A percentile compares a stretch with the other conserved stretches of the same genome.
Conservation (phyloP, 192 early-diverging fungal species). For the Coemansia asiatica region DNA sequence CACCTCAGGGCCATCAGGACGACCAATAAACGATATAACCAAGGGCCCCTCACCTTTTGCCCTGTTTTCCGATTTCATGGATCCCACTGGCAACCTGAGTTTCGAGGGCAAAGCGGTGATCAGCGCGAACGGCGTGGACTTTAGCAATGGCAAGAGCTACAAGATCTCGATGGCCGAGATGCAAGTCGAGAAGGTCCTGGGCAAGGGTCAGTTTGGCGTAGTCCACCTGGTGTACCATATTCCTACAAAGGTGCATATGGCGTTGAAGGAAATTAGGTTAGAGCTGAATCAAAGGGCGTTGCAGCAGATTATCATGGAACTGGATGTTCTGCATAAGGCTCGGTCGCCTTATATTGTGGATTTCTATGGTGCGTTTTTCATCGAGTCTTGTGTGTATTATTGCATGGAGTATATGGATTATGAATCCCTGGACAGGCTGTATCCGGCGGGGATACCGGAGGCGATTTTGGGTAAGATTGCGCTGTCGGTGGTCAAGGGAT, state of each 20-base stretch:
- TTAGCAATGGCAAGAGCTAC: slow-evolving; percentile 83
- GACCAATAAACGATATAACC: neutral
- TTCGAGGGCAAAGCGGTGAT: slow-evolving; percentile 91
- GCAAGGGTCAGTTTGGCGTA: slow-evolving; percentile 91
- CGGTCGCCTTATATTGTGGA: slow-evolving; percentile 90
- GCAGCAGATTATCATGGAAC: slow-evolving; percentile 94
- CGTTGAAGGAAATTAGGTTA: slow-evolving; percentile 89
- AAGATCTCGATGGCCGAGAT: slow-evolving; percentile 87
- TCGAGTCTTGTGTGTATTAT: slow-evolving; percentile 95
- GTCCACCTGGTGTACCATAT: slow-evolving; percentile 88
- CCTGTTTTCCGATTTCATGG: slow-evolving; percentile 36
- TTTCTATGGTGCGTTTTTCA: slow-evolving; percentile 96
- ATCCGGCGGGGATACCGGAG: slow-evolving; percentile 79
- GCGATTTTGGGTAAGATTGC: slow-evolving; percentile 74
- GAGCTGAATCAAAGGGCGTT: slow-evolving; percentile 86
- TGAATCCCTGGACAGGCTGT: slow-evolving; percentile 86
- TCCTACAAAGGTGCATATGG: slow-evolving; percentile 87
- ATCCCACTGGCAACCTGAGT: slow-evolving; percentile 74
- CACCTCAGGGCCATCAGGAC: neutral
- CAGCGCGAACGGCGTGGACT: slow-evolving; percentile 88
- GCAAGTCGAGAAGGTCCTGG: slow-evolving; percentile 72
- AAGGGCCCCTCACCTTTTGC: slow-evolving; percentile 24
- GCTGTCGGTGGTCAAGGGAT: slow-evolving; percentile 74
- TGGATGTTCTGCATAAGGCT: slow-evolving; percentile 89
- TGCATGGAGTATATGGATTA: slow-evolving; percentile 99